A percentile compares a stretch with the other conserved stretches of the same genome.
These are phyloP conservation scores for Aureobasidium sp. DNA, from an alignment of 2,329 filamentous ascomycete species.

Conservation along the genomic window DNA sequence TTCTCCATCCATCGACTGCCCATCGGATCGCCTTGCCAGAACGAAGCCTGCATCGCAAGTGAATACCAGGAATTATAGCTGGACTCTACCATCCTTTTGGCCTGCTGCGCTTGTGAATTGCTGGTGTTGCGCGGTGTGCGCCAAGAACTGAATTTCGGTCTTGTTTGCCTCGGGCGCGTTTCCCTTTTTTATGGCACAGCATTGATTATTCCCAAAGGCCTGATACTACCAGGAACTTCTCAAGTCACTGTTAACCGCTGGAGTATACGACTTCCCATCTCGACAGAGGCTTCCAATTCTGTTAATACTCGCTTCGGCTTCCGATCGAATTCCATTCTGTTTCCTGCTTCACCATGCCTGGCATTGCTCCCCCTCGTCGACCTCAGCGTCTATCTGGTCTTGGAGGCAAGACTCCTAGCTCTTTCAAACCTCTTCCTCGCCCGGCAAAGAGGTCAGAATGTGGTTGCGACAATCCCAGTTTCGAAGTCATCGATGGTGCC, in stretches of 20 bases:
- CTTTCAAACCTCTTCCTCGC: constrained; percentile 10
- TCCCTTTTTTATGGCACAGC: background rate
- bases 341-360: constrained; percentile 12
- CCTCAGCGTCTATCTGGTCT: constrained; percentile 12
- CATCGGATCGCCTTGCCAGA: background rate
- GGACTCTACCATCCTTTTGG: background rate
- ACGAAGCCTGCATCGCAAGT: background rate
- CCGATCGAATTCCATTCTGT: background rate
- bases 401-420: background rate
- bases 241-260: too few species aligned
- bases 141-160: background rate
- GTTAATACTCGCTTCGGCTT: too few species aligned
- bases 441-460: constrained; percentile 13
- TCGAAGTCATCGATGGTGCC: constrained; percentile 32
- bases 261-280: background rate
- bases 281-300: background rate
- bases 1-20: background rate
- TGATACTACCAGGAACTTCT: background rate
- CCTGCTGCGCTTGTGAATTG: background rate
- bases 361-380: constrained; percentile 6
- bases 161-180: background rate
- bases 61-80: background rate
- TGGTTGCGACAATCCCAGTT: constrained; percentile 25
- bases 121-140: background rate
- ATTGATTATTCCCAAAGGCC: background rate